Conservation (phyloP, 2,329 filamentous ascomycete species). For the Plectosphaerella sp. region DNA sequence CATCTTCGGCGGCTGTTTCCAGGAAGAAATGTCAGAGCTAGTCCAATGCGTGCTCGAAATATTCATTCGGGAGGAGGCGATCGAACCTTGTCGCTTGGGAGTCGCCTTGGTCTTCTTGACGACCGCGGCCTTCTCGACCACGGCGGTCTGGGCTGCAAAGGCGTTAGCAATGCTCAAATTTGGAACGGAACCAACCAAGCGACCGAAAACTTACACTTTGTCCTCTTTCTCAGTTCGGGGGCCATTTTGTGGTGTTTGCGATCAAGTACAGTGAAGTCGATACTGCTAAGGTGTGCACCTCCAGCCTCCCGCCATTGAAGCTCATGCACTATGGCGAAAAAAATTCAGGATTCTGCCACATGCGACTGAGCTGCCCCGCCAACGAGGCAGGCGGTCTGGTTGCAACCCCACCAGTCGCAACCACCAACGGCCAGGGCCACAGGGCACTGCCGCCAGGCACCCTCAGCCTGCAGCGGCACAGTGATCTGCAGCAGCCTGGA, state of each 20-base stretch:
- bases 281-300: not conserved
- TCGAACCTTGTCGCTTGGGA: conserved; percentile 32
- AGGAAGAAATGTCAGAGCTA: conserved; percentile 15
- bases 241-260: conserved; percentile 29
- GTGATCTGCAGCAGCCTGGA: not conserved
- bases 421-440: not conserved
- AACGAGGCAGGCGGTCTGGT: conserved; percentile 7
- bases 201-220: conserved; percentile 17
- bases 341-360: conserved; percentile 14
- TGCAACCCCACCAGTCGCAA: not conserved
- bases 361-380: not conserved
- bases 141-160: conserved; percentile 19
- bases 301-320: not conserved
- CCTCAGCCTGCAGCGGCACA: not conserved
- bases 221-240: conserved; percentile 36
- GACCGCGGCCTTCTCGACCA: conserved; percentile 25
- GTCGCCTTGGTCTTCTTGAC: conserved; percentile 12
- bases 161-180: not conserved
- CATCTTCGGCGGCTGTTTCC: conserved; percentile 34
- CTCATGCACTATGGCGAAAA: conserved; percentile 4
- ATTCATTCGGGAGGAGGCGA: not conserved
- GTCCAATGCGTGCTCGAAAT: not conserved
- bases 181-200: not conserved
- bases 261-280: not conserved
- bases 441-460: not conserved